Evolutionary conservation across 345 rosid genomes (phyloP).

Genomic region (Salix suchowensis): DNA sequence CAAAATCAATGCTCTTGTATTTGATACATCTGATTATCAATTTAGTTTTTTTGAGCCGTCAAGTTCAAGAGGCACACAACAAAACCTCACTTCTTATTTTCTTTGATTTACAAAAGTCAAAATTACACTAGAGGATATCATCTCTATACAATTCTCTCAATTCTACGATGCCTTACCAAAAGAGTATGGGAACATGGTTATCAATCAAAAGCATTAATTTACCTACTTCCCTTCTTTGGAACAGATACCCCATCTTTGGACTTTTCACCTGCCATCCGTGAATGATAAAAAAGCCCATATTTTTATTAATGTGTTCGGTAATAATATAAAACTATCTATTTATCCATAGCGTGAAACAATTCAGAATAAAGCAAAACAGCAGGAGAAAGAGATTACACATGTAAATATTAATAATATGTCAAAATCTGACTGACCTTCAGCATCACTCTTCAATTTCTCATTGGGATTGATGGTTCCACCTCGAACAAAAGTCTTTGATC

Average conservation of each 20-base stretch:
- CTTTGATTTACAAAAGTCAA: slow-evolving; percentile 11
- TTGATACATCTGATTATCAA: not conserved
- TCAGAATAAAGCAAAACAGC: slow-evolving; percentile 2
- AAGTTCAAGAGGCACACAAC: slow-evolving; percentile 6
- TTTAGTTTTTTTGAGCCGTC: not conserved
- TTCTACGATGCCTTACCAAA: slow-evolving; percentile 38
- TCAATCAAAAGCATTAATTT: slow-evolving; percentile 69
- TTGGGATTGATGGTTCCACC: slow-evolving; percentile 87
- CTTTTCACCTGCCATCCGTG: slow-evolving; percentile 99
- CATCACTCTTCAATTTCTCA: slow-evolving; percentile 54
- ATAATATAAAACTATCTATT: slow-evolving; percentile 50
- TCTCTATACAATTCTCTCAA: slow-evolving; percentile 22
- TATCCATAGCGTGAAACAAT: slow-evolving; percentile 44
- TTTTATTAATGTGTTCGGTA: slow-evolving; percentile 71
- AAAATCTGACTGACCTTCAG: slow-evolving; percentile 64
- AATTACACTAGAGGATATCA: slow-evolving; percentile 19
- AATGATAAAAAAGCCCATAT: slow-evolving; percentile 91
- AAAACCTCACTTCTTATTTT: slow-evolving; percentile 9
- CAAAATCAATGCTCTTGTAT: not conserved
- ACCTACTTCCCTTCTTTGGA: slow-evolving; percentile 99
- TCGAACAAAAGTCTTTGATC: slow-evolving; percentile 85
- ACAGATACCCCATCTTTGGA: slow-evolving; percentile 97
- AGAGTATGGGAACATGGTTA: slow-evolving; percentile 38
- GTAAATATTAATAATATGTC: not conserved
- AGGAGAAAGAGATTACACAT: not conserved